These are phyloP conservation scores for Diversispora eburnea DNA, from an alignment of 192 early-diverging fungal genomes.

Conservation along the genomic window DNA sequence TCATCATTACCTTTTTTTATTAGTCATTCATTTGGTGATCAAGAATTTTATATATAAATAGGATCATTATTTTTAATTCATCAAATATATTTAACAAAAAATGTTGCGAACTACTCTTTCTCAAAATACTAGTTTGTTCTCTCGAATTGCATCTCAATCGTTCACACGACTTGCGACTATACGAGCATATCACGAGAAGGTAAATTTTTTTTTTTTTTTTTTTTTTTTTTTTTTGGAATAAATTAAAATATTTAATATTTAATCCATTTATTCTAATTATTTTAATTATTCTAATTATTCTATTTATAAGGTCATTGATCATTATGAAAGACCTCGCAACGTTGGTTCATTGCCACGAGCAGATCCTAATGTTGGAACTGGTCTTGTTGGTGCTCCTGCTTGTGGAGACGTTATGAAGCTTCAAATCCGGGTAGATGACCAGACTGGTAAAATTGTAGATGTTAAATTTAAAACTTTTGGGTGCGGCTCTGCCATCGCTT, in stretches of 20 bases:
- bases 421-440: slow-evolving; percentile 95
- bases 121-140: not conserved
- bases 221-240: no score
- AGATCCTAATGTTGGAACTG: slow-evolving; percentile 90
- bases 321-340: slow-evolving; percentile 95
- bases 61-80: not conserved
- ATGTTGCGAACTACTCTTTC: not conserved
- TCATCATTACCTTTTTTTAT: no score
- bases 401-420: slow-evolving; percentile 93
- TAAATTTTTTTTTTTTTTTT: not conserved
- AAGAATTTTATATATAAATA: not conserved
- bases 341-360: slow-evolving; percentile 89
- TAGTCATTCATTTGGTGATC: no score
- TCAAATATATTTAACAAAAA: not conserved
- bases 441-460: slow-evolving; percentile 83
- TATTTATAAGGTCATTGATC: slow-evolving; percentile 82
- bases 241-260: not conserved
- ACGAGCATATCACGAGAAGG: slow-evolving; percentile 22
- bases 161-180: not conserved
- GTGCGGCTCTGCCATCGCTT: slow-evolving; percentile 96
- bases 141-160: not conserved
- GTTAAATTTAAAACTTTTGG: slow-evolving; percentile 99
- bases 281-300: not conserved
- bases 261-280: not conserved
- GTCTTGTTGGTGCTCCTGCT: slow-evolving; percentile 86